Percentiles rank a stretch among this genome's conserved stretches.
Conservation (phyloP, 768 basidiomycete genomes). For the Cystofilobasidium ferigula region DNA sequence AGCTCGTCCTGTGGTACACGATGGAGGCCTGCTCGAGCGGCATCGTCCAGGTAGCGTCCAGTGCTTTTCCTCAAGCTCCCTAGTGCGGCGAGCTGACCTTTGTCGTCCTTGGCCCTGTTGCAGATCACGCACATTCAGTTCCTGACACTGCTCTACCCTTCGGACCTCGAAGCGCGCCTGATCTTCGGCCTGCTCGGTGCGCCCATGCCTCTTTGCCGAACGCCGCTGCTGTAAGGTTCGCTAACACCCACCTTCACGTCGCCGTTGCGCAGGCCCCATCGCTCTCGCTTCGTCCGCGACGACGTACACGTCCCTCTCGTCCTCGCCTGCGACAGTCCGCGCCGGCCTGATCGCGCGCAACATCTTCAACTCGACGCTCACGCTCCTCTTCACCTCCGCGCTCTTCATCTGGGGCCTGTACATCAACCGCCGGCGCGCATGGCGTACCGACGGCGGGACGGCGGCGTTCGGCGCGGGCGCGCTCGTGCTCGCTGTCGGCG, state of each 20-base stretch:
- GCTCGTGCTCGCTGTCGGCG: constrained; percentile 65
- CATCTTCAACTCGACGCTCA: constrained; percentile 92
- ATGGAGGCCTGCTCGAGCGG: constrained; percentile 78
- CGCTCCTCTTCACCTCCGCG: constrained; percentile 78
- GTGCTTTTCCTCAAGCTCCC: not conserved
- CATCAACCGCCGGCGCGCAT: constrained; percentile 79
- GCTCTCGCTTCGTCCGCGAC: constrained; percentile 73
- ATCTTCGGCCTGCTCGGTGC: constrained; percentile 72
- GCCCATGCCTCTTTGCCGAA: constrained; percentile 27
- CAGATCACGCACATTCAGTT: constrained; percentile 98
- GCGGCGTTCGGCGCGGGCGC: constrained; percentile 84
- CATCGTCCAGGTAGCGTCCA: constrained; percentile 58
- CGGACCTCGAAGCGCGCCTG: constrained; percentile 69
- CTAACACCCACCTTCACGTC: no score
- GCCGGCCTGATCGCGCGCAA: constrained; percentile 70
- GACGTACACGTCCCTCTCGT: constrained; percentile 64
- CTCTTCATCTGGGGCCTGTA: constrained; percentile 87
- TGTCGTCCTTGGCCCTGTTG: not conserved
- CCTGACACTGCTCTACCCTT: constrained; percentile 86
- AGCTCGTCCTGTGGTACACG: constrained; percentile 67
- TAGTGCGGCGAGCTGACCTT: no score
- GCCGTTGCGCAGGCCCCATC: constrained; percentile 56
- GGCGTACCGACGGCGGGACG: constrained; percentile 93
- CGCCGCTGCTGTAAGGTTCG: not conserved
- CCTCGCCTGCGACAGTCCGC: constrained; percentile 41